Percentiles rank a stretch among this genome's conserved stretches.
Evolutionary conservation across 1,139 yeast genomes (phyloP).

Genomic region (Protomyces arabidopsidicola): DNA sequence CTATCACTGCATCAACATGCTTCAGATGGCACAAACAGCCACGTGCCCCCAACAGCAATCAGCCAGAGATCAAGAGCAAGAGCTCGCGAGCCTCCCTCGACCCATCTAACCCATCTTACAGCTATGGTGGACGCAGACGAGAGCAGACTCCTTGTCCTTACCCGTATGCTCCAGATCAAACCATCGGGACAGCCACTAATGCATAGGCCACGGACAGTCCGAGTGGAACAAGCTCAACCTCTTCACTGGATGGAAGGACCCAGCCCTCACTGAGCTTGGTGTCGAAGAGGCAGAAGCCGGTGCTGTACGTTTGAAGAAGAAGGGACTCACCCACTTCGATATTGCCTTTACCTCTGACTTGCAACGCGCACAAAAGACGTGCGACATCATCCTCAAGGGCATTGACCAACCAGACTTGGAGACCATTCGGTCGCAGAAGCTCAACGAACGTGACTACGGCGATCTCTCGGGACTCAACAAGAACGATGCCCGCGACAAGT

Average conservation of each 20-base stretch:
- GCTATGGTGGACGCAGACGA: slow-evolving; percentile 21
- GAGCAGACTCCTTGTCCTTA: slow-evolving; percentile 18
- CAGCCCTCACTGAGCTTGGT: slow-evolving; percentile 75
- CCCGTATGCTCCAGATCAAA: background rate
- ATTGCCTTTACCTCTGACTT: slow-evolving; percentile 86
- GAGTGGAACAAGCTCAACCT: slow-evolving; percentile 59
- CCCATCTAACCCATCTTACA: background rate
- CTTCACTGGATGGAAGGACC: slow-evolving; percentile 99
- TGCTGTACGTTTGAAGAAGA: slow-evolving; percentile 86
- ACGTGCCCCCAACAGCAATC: background rate
- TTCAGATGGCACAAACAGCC: background rate
- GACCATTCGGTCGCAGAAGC: slow-evolving; percentile 94
- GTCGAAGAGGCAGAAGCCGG: slow-evolving; percentile 88
- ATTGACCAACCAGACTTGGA: slow-evolving; percentile 92
- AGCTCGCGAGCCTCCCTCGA: background rate
- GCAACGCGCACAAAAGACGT: slow-evolving; percentile 96
- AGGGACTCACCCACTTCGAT: slow-evolving; percentile 71
- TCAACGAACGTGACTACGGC: slow-evolving; percentile 99
- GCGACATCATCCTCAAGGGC: slow-evolving; percentile 83
- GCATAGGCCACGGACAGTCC: slow-evolving; percentile 87
- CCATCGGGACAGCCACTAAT: background rate
- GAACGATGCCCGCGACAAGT: slow-evolving; percentile 82
- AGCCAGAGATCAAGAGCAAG: background rate
- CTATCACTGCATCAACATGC: too few relatives aligned
- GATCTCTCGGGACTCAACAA: slow-evolving; percentile 98